Evolutionary conservation across 257 asterid species (phyloP), one percentile per base, ranked within the genome.

Genomic region (Salvia hispanica): DNA sequence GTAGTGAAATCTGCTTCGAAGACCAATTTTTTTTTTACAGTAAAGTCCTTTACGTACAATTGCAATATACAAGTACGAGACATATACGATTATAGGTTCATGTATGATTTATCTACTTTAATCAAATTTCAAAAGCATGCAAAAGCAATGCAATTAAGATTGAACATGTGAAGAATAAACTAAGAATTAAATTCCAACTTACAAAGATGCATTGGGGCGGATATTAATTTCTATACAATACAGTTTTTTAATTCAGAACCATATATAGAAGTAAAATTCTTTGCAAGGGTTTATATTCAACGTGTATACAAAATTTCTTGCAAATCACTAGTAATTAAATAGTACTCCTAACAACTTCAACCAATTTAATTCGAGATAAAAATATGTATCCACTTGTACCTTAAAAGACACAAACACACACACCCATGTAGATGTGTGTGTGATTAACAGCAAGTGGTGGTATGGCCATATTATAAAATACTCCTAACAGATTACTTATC

Each of bases 331-430:
- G 21, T 18, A 18, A 18, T 18, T 18, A 40, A 1, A 2, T 40
- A 40, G 3, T 7, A n/a, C n/a, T n/a, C n/a, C n/a, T n/a, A 39
- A 7, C 45, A 40, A 10, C 9, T 8, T 12, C 11, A 7, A 40
- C 45, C 45, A 40, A 40, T 7, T 40, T 0, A 2, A 40, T 8
- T 42, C 10, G 37, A 36, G 15, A 40, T 65, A 47, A 65, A 25
- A 66, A 47, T 45, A 73, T 39, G 39, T 34, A 9, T n/a, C 74
- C 18, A 74, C 78, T 74, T 74, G 78, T 74, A 66, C 73, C 37
- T 73, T 3, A 54, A 50, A 66, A 67, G 72, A 72, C 76, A 64
- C 10, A 25, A 6, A 48, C 58, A 42, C 13, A n/a, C n/a, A 71
- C 44, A 45, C 67, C 8, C 63, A 52, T 48, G 48, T 46, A 14